Conservation (phyloP, 2,329 filamentous ascomycete genomes). For the Xylaria sp. region DNA sequence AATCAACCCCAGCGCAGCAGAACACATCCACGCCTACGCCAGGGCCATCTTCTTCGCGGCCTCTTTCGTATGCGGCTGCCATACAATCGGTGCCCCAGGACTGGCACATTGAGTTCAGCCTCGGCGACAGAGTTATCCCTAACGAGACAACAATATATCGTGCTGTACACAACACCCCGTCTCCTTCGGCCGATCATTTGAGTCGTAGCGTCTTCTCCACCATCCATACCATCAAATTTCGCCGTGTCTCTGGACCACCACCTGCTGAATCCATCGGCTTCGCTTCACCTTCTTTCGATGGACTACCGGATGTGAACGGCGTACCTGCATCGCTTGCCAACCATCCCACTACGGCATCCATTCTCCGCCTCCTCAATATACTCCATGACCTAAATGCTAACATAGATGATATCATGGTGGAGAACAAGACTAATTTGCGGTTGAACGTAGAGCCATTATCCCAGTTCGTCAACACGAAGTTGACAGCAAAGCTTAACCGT, state of each 20-base stretch:
- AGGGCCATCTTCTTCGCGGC: slow-evolving; percentile 67
- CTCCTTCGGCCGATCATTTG: slow-evolving; percentile 69
- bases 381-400: slow-evolving; percentile 94
- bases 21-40: slow-evolving; percentile 58
- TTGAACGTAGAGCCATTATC: slow-evolving; percentile 85
- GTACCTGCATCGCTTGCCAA: slow-evolving; percentile 84
- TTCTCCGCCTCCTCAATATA: slow-evolving; percentile 87
- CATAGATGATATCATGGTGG: slow-evolving; percentile 87
- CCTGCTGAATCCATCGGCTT: slow-evolving; percentile 77
- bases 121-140: slow-evolving; percentile 83
- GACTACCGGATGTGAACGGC: slow-evolving; percentile 62
- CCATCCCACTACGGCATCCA: slow-evolving; percentile 85
- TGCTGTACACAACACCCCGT: slow-evolving; percentile 77
- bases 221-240: slow-evolving; percentile 92
- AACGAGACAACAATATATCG: slow-evolving; percentile 97
- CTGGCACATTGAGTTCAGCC: slow-evolving; percentile 96
- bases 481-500: slow-evolving; percentile 96
- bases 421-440: slow-evolving; percentile 76
- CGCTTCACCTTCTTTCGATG: slow-evolving; percentile 60
- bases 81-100: slow-evolving; percentile 85
- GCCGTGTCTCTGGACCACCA: slow-evolving; percentile 83
- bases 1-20: slow-evolving; percentile 55
- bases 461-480: slow-evolving; percentile 98
- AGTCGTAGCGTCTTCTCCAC: slow-evolving; percentile 88
- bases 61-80: slow-evolving; percentile 86